Conservation (phyloP, 2,329 filamentous ascomycete species). For the Fusarium humuli region DNA sequence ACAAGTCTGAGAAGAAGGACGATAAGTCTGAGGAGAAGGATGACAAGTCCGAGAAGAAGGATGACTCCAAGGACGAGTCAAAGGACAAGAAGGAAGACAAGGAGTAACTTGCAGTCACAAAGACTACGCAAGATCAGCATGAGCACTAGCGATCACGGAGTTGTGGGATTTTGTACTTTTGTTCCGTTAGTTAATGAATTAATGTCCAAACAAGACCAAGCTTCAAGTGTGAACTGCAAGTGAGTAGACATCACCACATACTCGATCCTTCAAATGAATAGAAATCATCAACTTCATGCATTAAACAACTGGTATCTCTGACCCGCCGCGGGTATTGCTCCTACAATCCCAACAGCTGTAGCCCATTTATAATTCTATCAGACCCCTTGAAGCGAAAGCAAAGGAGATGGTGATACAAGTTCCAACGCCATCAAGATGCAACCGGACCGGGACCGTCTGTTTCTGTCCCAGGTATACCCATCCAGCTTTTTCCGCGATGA, state of each 20-base stretch:
- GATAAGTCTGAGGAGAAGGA: slow-evolving; percentile 7
- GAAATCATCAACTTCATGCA: slow-evolving; percentile 44
- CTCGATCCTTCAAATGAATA: neutral
- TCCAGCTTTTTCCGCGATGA: slow-evolving; percentile 35
- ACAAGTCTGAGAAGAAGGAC: too few relatives aligned
- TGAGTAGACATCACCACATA: too few relatives aligned
- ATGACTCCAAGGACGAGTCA: too few relatives aligned
- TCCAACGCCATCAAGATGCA: slow-evolving; percentile 49
- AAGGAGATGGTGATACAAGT: slow-evolving; percentile 44
- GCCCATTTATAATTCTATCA: slow-evolving; percentile 39
- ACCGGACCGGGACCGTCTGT: slow-evolving; percentile 39
- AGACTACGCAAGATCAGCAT: slow-evolving; percentile 5
- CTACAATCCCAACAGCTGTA: slow-evolving; percentile 39
- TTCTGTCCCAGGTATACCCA: slow-evolving; percentile 37
- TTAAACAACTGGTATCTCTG: slow-evolving; percentile 47
- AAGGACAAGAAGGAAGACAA: slow-evolving; percentile 26
- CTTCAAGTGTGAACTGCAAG: too few relatives aligned
- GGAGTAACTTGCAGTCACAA: slow-evolving; percentile 10
- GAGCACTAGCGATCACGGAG: slow-evolving; percentile 26
- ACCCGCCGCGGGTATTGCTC: slow-evolving; percentile 41
- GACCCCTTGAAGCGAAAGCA: slow-evolving; percentile 37
- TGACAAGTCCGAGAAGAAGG: neutral
- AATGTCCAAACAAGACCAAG: slow-evolving; percentile 2
- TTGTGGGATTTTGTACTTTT: slow-evolving; percentile 11
- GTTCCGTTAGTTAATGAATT: slow-evolving; percentile 12